Percentiles rank a stretch among this genome's conserved stretches.
Evolutionary conservation across 768 basidiomycete genomes (phyloP).

Genomic region (Agrocybe praecox): DNA sequence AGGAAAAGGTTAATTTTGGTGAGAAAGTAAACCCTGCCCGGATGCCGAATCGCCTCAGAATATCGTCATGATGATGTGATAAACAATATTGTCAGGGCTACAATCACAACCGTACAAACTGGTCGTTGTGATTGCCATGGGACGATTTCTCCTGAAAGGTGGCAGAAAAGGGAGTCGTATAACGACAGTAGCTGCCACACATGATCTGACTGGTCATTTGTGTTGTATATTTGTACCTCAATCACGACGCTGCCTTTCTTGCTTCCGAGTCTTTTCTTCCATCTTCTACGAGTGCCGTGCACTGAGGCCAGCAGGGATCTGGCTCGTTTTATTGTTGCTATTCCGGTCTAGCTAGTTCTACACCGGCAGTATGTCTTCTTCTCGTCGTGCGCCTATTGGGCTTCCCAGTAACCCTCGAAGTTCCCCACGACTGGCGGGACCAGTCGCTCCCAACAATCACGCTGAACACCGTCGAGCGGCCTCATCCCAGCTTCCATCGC

Average conservation of each 20-base stretch:
- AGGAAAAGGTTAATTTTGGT: conserved; percentile 1
- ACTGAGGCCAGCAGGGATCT: conserved; percentile 19
- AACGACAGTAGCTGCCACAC: conserved; percentile 15
- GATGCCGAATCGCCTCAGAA: neutral
- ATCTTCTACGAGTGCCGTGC: conserved; percentile 16
- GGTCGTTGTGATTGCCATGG: neutral
- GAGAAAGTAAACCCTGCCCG: conserved; percentile 1
- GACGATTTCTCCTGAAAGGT: neutral
- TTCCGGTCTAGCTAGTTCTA: conserved; percentile 7
- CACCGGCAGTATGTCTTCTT: conserved; percentile 8
- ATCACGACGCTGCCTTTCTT: neutral
- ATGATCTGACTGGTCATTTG: neutral
- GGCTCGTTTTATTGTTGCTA: conserved; percentile 4
- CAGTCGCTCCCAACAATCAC: conserved; percentile 2
- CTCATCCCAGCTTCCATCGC: neutral
- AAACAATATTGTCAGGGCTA: conserved; percentile 19
- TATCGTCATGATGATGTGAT: conserved; percentile 12
- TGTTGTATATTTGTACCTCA: neutral
- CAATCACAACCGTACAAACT: conserved; percentile 3
- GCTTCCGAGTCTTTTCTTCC: conserved; percentile 10
- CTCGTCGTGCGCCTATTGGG: conserved; percentile 16
- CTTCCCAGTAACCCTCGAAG: conserved; percentile 26
- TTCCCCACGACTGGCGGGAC: conserved; percentile 10
- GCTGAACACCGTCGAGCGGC: neutral
- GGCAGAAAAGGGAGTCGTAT: neutral